Percentiles rank a stretch among this genome's conserved stretches.
Conservation (phyloP, 2,329 filamentous ascomycete genomes). For the Paraphoma chrysanthemicola region DNA sequence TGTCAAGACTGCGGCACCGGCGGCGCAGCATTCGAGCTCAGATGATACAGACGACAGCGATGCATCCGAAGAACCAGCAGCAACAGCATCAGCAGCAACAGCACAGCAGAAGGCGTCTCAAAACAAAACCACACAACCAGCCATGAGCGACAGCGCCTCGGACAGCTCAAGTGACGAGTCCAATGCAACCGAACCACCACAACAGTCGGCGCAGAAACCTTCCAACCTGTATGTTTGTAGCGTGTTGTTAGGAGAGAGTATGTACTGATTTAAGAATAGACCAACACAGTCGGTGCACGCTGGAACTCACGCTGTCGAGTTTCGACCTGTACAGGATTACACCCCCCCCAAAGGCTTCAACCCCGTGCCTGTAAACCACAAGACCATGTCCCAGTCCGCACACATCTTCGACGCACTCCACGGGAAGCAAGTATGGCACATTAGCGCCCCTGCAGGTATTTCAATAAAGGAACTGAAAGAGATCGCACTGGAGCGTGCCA, state of each 20-base stretch:
- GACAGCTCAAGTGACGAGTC: slow-evolving; percentile 49
- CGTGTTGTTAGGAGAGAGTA: not conserved
- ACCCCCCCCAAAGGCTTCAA: slow-evolving; percentile 56
- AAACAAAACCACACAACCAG: slow-evolving; percentile 14
- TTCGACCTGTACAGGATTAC: slow-evolving; percentile 45
- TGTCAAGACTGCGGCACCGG: slow-evolving; percentile 25
- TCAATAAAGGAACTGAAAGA: slow-evolving; percentile 72
- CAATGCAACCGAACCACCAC: slow-evolving; percentile 36
- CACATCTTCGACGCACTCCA: slow-evolving; percentile 66
- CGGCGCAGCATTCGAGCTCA: slow-evolving; percentile 31
- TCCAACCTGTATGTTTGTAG: slow-evolving; percentile 17
- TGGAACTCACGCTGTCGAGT: slow-evolving; percentile 34
- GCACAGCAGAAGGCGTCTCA: slow-evolving; percentile 23
- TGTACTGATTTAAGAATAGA: slow-evolving; percentile 7
- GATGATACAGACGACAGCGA: slow-evolving; percentile 34
- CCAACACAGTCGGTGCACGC: slow-evolving; percentile 10
- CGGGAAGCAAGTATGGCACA: slow-evolving; percentile 82
- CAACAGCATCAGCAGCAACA: slow-evolving; percentile 1
- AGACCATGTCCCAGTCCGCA: slow-evolving; percentile 34
- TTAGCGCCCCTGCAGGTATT: slow-evolving; percentile 73
- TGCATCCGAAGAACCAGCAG: not conserved
- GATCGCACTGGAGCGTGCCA: slow-evolving; percentile 66
- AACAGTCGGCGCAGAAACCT: slow-evolving; percentile 26
- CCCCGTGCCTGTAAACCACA: slow-evolving; percentile 56
- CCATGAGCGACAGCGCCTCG: slow-evolving; percentile 26